A percentile compares a stretch with the other conserved stretches of the same genome.
Conservation (phyloP, 2,329 filamentous ascomycete genomes). For the Chrysosporium keratinophilum region DNA sequence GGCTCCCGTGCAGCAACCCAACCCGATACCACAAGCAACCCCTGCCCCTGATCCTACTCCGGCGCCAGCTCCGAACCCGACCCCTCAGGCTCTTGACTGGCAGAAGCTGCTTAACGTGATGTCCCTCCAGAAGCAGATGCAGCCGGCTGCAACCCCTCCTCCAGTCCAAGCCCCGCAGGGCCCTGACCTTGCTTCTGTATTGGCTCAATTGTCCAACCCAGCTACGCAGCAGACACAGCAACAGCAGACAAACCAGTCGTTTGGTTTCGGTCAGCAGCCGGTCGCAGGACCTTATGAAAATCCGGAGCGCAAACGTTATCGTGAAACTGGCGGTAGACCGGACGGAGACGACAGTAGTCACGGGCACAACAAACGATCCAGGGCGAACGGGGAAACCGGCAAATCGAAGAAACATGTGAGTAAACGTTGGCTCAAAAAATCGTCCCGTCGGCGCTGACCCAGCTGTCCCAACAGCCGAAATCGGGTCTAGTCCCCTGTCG, state of each 20-base stretch:
- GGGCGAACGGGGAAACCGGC: conserved; percentile 22
- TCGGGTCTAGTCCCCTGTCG: conserved; percentile 40
- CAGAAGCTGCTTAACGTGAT: conserved; percentile 33
- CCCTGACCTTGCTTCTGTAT: conserved; percentile 15
- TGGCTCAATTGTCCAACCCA: conserved; percentile 24
- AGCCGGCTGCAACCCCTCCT: conserved; percentile 22
- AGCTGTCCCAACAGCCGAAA: conserved; percentile 26
- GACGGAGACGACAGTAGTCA: conserved; percentile 24
- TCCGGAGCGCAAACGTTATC: conserved; percentile 33
- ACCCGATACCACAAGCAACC: conserved; percentile 17
- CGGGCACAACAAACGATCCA: conserved; percentile 29
- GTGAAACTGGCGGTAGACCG: conserved; percentile 25
- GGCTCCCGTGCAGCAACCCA: conserved; percentile 23
- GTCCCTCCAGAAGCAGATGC: conserved; percentile 29
- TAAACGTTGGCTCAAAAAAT: not conserved
- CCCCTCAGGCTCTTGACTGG: conserved; percentile 27
- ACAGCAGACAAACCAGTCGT: conserved; percentile 12
- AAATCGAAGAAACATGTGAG: conserved; percentile 31
- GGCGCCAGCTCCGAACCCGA: conserved; percentile 9
- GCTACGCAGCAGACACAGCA: conserved; percentile 23
- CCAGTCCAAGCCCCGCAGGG: conserved; percentile 14
- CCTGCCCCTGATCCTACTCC: conserved; percentile 15
- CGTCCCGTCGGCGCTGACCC: not conserved
- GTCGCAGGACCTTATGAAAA: conserved; percentile 27
- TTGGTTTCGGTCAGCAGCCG: conserved; percentile 15